Evolutionary conservation across 2,329 filamentous ascomycete genomes (phyloP).

Genomic region (Hymenoscyphus scutula): DNA sequence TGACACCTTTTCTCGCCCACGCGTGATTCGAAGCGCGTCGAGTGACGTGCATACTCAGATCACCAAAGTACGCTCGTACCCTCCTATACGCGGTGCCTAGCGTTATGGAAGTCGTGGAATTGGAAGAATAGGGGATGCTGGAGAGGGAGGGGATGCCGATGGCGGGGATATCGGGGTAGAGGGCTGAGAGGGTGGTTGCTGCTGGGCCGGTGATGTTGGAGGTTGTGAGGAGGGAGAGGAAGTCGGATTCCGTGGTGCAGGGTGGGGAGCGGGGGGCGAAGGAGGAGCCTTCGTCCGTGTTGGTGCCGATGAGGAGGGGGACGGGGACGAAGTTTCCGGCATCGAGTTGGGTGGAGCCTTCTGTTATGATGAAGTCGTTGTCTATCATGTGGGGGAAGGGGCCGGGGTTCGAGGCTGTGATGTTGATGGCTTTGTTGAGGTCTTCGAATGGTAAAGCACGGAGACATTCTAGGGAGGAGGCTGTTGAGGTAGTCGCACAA

Average conservation of each 20-base stretch:
- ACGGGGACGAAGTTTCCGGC: conserved; percentile 39
- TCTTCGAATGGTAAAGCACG: conserved; percentile 30
- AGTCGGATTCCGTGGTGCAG: conserved; percentile 30
- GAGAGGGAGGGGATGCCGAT: conserved; percentile 45
- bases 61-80: conserved; percentile 20
- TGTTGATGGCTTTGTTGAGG: conserved; percentile 32
- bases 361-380: conserved; percentile 43
- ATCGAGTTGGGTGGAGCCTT: conserved; percentile 52
- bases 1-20: conserved; percentile 19
- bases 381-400: conserved; percentile 37
- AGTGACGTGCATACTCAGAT: conserved; percentile 16
- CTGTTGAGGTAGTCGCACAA: conserved; percentile 22
- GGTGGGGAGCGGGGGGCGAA: conserved; percentile 37
- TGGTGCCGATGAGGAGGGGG: conserved; percentile 45
- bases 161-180: conserved; percentile 51
- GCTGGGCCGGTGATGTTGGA: conserved; percentile 7
- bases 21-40: conserved; percentile 15
- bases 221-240: conserved; percentile 8
- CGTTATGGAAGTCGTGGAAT: conserved; percentile 20
- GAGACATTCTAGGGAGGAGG: conserved; percentile 31
- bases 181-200: conserved; percentile 38
- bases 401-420: conserved; percentile 37
- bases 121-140: conserved; percentile 24
- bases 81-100: conserved; percentile 37
- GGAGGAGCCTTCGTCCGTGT: conserved; percentile 40